Percentiles rank a stretch among this genome's conserved stretches.
Conservation (phyloP, 768 basidiomycete genomes). For the Mycena chlorophos region DNA sequence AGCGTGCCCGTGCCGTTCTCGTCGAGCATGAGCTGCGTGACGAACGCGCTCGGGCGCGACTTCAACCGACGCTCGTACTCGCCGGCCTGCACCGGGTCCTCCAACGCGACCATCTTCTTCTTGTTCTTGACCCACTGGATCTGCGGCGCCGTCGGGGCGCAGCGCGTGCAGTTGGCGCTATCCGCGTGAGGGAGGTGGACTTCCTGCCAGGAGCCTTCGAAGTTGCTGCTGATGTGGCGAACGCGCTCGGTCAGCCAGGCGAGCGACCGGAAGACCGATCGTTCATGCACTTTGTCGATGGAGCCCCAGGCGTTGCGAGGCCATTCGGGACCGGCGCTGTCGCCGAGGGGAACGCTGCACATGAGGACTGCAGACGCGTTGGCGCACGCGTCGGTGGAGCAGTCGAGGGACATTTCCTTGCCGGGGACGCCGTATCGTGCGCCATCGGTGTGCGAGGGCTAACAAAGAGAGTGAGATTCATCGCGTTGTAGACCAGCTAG, state of each 20-base stretch:
- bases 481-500: neutral
- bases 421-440: conserved; percentile 70
- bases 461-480: conserved; percentile 11
- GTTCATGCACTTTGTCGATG: conserved; percentile 85
- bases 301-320: conserved; percentile 70
- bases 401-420: conserved; percentile 48
- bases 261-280: conserved; percentile 73
- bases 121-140: conserved; percentile 69
- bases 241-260: conserved; percentile 89
- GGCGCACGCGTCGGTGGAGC: conserved; percentile 63
- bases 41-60: conserved; percentile 79
- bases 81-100: conserved; percentile 85
- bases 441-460: conserved; percentile 55
- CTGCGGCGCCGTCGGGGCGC: conserved; percentile 77
- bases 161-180: conserved; percentile 66
- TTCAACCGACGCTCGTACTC: conserved; percentile 88
- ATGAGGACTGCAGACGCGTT: conserved; percentile 78
- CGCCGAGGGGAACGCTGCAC: conserved; percentile 70
- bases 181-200: conserved; percentile 43
- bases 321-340: conserved; percentile 80
- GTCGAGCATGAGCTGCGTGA: conserved; percentile 76
- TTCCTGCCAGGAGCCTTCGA: conserved; percentile 63
- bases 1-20: conserved; percentile 66
- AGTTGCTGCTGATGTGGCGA: conserved; percentile 66
- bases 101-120: conserved; percentile 67